Percentiles rank a stretch among this genome's conserved stretches.
These are phyloP conservation scores for Leccinum solheimii DNA, from an alignment of 1,284 basidiomycete genomes.

Conservation along the genomic window DNA sequence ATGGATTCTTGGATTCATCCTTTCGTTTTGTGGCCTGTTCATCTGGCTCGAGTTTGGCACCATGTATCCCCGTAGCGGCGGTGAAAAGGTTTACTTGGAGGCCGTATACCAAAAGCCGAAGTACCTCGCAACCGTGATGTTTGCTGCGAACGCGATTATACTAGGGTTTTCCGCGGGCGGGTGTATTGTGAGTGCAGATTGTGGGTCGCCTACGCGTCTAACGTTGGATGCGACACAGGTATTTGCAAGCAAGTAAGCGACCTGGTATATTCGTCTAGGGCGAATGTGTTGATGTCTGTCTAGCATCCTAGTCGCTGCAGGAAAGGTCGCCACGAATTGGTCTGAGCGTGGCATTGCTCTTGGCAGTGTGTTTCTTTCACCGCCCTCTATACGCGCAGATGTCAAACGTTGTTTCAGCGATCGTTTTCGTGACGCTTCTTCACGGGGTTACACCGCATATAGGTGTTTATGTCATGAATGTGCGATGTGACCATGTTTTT, in stretches of 20 bases:
- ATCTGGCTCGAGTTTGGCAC: slow-evolving; percentile 58
- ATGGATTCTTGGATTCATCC: slow-evolving; percentile 54
- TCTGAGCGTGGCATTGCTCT: slow-evolving; percentile 56
- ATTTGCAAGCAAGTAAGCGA: slow-evolving; percentile 40
- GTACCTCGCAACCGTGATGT: slow-evolving; percentile 48
- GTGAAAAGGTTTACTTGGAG: slow-evolving; percentile 56
- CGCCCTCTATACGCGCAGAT: background rate
- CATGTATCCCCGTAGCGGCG: slow-evolving; percentile 53
- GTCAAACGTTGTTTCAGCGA: slow-evolving; percentile 32
- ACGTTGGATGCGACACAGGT: slow-evolving; percentile 12
- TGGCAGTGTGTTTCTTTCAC: slow-evolving; percentile 39
- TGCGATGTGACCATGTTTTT: slow-evolving; percentile 14
- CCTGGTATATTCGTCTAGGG: background rate
- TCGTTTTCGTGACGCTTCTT: slow-evolving; percentile 45
- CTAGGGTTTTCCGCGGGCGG: slow-evolving; percentile 54
- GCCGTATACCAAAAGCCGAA: slow-evolving; percentile 47
- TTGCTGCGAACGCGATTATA: slow-evolving; percentile 47
- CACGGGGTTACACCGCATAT: slow-evolving; percentile 47
- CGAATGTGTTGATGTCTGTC: background rate
- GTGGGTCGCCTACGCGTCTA: background rate
- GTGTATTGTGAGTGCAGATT: slow-evolving; percentile 48
- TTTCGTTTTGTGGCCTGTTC: slow-evolving; percentile 53
- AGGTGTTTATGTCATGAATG: slow-evolving; percentile 53
- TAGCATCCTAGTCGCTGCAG: slow-evolving; percentile 52
- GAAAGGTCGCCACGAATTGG: slow-evolving; percentile 46